These are phyloP conservation scores for Nemania sp. DNA, from an alignment of 2,329 filamentous ascomycete species.

Conservation along the genomic window DNA sequence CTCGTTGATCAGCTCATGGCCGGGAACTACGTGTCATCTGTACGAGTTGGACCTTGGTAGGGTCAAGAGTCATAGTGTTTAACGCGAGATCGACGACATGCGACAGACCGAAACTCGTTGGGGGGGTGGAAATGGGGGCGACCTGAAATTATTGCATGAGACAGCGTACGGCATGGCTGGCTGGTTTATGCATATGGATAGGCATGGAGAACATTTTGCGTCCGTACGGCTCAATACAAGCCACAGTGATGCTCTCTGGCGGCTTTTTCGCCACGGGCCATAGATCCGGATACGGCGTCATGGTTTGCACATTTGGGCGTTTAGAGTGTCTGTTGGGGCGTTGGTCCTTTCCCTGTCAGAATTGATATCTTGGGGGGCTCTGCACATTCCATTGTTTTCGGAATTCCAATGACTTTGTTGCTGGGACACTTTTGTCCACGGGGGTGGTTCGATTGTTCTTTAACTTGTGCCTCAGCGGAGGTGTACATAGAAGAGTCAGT, in stretches of 20 bases:
- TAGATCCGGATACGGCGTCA: constrained; percentile 33
- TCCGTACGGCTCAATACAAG: constrained; percentile 21
- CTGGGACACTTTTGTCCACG: no score
- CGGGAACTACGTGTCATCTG: constrained; percentile 61
- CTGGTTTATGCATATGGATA: constrained; percentile 26
- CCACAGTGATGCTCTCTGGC: constrained; percentile 33
- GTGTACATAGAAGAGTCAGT: no score
- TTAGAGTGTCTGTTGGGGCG: constrained; percentile 21
- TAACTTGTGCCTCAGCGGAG: no score
- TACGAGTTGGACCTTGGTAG: constrained; percentile 66
- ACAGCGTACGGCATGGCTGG: constrained; percentile 9
- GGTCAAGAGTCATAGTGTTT: neutral
- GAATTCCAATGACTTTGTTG: no score
- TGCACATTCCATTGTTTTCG: constrained; percentile 4
- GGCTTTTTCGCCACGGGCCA: constrained; percentile 28
- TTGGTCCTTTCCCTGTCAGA: constrained; percentile 12
- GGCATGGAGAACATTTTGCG: constrained; percentile 21
- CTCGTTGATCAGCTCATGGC: constrained; percentile 66
- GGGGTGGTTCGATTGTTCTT: no score
- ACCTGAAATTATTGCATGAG: constrained; percentile 11
- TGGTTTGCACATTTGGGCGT: constrained; percentile 29
- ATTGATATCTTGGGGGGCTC: constrained; percentile 23
- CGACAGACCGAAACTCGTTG: neutral
- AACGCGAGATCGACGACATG: neutral
- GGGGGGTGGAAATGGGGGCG: neutral